These are phyloP conservation scores for Ajuga chamaepitys DNA, from an alignment of 257 asterid species.

Conservation along the genomic window DNA sequence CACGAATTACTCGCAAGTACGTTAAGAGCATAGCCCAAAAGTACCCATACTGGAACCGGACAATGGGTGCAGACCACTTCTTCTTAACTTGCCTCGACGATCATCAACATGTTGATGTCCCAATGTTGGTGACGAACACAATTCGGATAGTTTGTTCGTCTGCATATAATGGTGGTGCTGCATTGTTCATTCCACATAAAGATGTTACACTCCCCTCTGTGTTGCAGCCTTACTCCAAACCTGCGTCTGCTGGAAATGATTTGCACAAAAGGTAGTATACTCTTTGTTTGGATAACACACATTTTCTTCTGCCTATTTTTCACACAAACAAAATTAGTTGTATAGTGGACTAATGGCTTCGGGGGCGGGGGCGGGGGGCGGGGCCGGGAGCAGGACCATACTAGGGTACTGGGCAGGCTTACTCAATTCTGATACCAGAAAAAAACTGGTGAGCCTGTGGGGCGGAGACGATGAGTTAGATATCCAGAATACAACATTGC, in stretches of 20 bases:
- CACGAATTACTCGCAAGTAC: neutral
- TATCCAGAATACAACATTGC: conserved; percentile 1
- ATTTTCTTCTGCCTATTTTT: too few species aligned
- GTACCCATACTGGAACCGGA: conserved; percentile 20
- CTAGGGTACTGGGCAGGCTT: conserved; percentile 22
- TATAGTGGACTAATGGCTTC: too few species aligned
- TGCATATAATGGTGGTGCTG: neutral
- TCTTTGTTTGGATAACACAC: too few species aligned
- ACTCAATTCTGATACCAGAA: conserved; percentile 8
- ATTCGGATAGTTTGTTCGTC: conserved; percentile 18
- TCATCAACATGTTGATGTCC: neutral
- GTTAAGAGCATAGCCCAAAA: neutral
- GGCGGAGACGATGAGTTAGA: too few species aligned
- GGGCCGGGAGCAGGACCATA: conserved; percentile 1
- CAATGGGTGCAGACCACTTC: too few species aligned
- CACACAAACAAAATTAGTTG: too few species aligned
- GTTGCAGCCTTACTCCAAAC: neutral
- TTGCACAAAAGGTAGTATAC: conserved; percentile 1
- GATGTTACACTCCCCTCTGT: conserved; percentile 22
- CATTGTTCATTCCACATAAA: conserved; percentile 17
- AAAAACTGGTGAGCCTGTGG: conserved; percentile 12
- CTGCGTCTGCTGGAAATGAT: neutral
- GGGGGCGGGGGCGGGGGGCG: too few species aligned
- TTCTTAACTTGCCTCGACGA: too few species aligned
- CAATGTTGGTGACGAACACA: conserved; percentile 12